These are phyloP conservation scores for Flaveria brownii DNA, from an alignment of 129 eudicot species.

Conservation along the genomic window DNA sequence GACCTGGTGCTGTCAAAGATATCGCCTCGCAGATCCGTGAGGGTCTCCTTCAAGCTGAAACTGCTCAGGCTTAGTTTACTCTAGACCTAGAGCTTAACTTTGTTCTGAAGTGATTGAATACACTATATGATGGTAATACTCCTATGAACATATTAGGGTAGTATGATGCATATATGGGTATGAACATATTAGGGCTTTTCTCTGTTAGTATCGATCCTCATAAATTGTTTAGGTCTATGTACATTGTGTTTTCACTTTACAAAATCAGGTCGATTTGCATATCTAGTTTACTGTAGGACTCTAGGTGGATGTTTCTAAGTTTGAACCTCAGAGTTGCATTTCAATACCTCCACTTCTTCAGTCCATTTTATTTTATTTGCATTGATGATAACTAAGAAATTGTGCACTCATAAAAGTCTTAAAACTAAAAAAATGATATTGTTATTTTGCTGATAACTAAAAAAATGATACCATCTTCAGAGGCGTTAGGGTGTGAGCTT, in stretches of 20 bases:
- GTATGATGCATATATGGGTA: background rate
- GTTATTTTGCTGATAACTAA: no score
- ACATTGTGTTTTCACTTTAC: background rate
- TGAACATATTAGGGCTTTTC: background rate
- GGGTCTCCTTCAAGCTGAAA: constrained; percentile 59
- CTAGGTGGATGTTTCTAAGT: background rate
- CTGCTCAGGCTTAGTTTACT: constrained; percentile 7
- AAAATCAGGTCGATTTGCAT: background rate
- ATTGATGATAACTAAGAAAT: background rate
- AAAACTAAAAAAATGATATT: no score
- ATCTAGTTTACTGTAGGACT: background rate
- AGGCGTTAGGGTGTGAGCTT: no score
- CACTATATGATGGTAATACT: background rate
- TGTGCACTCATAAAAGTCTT: no score
- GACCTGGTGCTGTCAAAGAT: constrained; percentile 75
- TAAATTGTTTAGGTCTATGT: background rate
- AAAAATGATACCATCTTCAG: no score
- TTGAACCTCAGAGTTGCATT: background rate
- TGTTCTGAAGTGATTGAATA: background rate
- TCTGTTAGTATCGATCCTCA: no score
- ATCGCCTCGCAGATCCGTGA: constrained; percentile 68
- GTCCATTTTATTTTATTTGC: background rate
- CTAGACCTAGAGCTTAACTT: background rate
- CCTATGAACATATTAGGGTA: constrained; percentile 1
- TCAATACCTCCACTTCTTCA: background rate